Evolutionary conservation across 169 alveolate species (phyloP).

Genomic region (Plasmodium falciparum): DNA sequence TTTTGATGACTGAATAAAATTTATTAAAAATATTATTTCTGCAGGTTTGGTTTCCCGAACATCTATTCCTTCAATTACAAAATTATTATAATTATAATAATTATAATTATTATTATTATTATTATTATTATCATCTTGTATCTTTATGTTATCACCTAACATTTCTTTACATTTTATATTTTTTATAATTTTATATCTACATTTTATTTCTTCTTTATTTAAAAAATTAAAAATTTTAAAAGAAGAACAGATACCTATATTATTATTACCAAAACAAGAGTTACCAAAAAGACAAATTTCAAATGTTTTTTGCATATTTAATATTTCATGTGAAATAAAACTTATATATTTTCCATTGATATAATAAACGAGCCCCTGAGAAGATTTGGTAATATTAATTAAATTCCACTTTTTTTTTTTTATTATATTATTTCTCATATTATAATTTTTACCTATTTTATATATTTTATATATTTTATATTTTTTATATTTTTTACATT

Average conservation of each 20-base stretch:
- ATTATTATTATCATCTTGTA: constrained; percentile 11
- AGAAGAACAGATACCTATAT: constrained; percentile 62
- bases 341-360: constrained; percentile 59
- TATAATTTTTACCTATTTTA: too few species aligned
- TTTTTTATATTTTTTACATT: constrained; percentile 14
- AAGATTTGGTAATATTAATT: constrained; percentile 33
- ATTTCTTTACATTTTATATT: constrained; percentile 55
- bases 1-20: constrained; percentile 39
- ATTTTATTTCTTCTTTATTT: constrained; percentile 71
- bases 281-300: constrained; percentile 53
- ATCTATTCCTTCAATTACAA: constrained; percentile 59
- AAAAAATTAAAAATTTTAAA: constrained; percentile 63
- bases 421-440: constrained; percentile 13
- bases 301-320: constrained; percentile 31
- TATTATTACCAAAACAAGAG: constrained; percentile 70
- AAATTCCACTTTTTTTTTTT: constrained; percentile 62
- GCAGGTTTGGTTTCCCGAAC: not conserved
- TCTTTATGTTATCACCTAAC: constrained; percentile 56
- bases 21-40: constrained; percentile 11
- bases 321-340: constrained; percentile 40
- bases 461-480: too few species aligned
- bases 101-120: constrained; percentile 1
- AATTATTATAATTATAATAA: constrained; percentile 11
- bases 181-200: constrained; percentile 44
- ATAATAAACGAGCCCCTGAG: constrained; percentile 51